A percentile compares a stretch with the other conserved stretches of the same genome.
Evolutionary conservation across 2,329 filamentous ascomycete genomes (phyloP).

Genomic region (Penicillium aurantiogriseum): DNA sequence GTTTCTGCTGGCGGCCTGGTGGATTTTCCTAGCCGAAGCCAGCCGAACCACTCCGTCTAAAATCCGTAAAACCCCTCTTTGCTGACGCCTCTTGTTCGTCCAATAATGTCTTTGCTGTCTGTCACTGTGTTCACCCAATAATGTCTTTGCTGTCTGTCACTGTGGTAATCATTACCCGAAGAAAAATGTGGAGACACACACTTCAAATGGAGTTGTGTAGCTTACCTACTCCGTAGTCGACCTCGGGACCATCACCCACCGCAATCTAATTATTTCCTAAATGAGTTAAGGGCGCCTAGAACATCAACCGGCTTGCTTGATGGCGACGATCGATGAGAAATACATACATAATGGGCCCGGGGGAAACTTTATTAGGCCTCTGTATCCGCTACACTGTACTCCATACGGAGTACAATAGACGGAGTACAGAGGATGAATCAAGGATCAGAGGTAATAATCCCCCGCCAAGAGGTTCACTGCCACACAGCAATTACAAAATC

Average conservation of each 20-base stretch:
- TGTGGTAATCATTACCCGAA: constrained; percentile 12
- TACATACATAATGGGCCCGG: not conserved
- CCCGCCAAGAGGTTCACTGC: not conserved
- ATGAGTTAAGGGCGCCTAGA: not conserved
- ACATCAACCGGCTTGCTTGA: constrained; percentile 9
- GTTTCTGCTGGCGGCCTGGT: not conserved
- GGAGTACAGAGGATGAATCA: not conserved
- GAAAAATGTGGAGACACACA: constrained; percentile 6
- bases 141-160: constrained; percentile 3
- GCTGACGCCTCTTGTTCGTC: not conserved
- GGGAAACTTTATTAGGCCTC: constrained; percentile 14
- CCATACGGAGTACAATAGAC: not conserved
- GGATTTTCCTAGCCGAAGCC: not conserved
- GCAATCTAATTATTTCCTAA: not conserved
- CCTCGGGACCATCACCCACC: not conserved
- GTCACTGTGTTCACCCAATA: not conserved
- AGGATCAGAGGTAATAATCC: not conserved
- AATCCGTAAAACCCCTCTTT: not conserved
- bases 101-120: no score
- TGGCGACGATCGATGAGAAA: constrained; percentile 12
- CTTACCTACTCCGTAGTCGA: not conserved
- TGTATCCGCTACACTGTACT: not conserved
- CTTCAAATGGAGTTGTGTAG: constrained; percentile 1
- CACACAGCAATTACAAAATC: not conserved
- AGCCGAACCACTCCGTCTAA: not conserved